Base-by-base conservation (phyloP, 495 filamentous ascomycete species). In the Rhypophila decipiens region DNA sequence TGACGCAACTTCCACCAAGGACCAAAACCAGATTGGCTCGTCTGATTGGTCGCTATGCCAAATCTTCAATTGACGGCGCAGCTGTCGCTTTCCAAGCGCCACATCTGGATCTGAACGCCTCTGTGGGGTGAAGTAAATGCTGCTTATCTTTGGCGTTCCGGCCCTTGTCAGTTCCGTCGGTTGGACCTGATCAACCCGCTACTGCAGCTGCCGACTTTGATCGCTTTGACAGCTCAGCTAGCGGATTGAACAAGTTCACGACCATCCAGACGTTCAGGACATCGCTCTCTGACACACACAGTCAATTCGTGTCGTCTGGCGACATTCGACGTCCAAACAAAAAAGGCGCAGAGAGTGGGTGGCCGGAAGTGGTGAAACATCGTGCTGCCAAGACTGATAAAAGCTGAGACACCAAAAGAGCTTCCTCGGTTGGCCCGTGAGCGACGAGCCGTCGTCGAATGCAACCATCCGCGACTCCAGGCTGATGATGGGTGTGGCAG, bases 381-480 rank as follows among this genome's bases (percentile, higher is more conserved):
- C 13, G 13, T 31, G 13, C 7, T 31, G 27, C 27, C 27, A 31
- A 31, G 27, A 31, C 7, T 31, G 27, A 31, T 31, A 38, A 43
- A 50, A 29, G 15, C 27, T 50, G 47, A 50, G 40, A 50, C 47
- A 20, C 41, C 4, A 46, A 35, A 35, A 44, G 39, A 40, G 38
- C 51, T 44, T 18, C 27, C 36, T 11, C 29, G 40, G 51, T 52
- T 52, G 50, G 45, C 46, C 52, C 42, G 39, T 51, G 44, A 46
- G 37, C 49, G 42, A 47, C 33, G 24, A 24, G 37, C 15, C 31
- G 13, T 23, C 17, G 7, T 7, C 27, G 27, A 31, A 7, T 31
- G 27, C 27, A 31, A 31, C 27, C 27, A 13, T 31, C 13, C 27
- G 13, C 27, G 27, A 13, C 13, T 31, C 27, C 27, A 31, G 7